These are phyloP conservation scores for Hemisphaericaspora xylofermentans DNA, from an alignment of 1,139 yeast genomes.

Conservation along the genomic window DNA sequence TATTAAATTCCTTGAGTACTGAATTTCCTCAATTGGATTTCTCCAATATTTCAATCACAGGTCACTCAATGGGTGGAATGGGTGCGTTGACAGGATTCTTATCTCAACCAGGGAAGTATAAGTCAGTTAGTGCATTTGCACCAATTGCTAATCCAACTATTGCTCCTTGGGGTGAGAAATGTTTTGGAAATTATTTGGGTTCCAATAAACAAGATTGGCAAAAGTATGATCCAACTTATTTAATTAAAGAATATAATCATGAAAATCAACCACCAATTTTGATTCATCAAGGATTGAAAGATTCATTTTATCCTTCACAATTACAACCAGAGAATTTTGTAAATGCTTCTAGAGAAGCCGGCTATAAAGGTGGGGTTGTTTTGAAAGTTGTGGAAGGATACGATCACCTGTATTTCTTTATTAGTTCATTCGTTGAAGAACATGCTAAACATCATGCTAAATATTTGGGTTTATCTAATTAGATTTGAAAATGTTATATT, in stretches of 20 bases:
- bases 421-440: conserved; percentile 75
- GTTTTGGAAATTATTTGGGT: conserved; percentile 78
- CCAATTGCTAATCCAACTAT: conserved; percentile 81
- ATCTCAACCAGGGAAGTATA: conserved; percentile 70
- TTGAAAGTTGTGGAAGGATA: conserved; percentile 74
- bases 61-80: conserved; percentile 98
- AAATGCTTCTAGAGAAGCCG: conserved; percentile 59
- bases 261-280: conserved; percentile 58
- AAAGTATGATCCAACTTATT: conserved; percentile 76
- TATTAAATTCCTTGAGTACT: conserved; percentile 50
- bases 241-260: conserved; percentile 57
- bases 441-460: conserved; percentile 90
- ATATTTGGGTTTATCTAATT: conserved; percentile 53
- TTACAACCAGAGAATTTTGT: conserved; percentile 74
- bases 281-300: conserved; percentile 81
- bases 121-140: conserved; percentile 86
- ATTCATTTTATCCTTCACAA: conserved; percentile 70
- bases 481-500: conserved; percentile 2
- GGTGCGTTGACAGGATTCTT: conserved; percentile 85
- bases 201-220: conserved; percentile 58
- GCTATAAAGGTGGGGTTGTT: conserved; percentile 60
- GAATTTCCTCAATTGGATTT: conserved; percentile 56
- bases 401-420: conserved; percentile 88
- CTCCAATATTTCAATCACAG: conserved; percentile 68
- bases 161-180: conserved; percentile 83